Evolutionary conservation across 345 rosid genomes (phyloP).

Genomic region (Pelargonium nanum): DNA sequence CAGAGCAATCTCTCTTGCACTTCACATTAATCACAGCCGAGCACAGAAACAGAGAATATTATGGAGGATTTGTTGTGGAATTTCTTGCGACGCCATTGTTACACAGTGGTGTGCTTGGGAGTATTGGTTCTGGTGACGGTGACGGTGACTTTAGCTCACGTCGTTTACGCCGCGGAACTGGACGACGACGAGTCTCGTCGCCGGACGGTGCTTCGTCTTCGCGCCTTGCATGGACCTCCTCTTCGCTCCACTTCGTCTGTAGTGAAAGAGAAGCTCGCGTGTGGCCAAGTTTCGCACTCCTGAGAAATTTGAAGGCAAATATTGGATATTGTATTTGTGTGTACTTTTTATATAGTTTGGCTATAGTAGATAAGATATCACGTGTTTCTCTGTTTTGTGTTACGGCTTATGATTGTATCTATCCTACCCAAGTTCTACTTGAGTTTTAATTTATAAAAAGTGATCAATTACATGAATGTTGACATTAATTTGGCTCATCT

Average conservation of each 20-base stretch:
- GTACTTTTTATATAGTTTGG: too few species aligned
- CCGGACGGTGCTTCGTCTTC: slow-evolving; percentile 17
- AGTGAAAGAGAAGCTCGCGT: not conserved
- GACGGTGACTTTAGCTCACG: not conserved
- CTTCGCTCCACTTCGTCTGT: not conserved
- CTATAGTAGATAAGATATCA: too few species aligned
- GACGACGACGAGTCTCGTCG: slow-evolving; percentile 3
- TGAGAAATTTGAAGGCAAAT: too few species aligned
- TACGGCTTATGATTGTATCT: too few species aligned
- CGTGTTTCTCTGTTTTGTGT: too few species aligned
- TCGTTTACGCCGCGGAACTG: not conserved
- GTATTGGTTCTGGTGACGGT: not conserved
- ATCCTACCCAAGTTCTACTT: too few species aligned
- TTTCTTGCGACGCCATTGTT: not conserved
- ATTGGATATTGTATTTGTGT: too few species aligned
- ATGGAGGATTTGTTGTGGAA: not conserved
- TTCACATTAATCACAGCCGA: not conserved
- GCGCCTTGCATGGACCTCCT: slow-evolving; percentile 18
- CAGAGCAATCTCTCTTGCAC: too few species aligned
- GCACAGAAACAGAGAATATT: not conserved
- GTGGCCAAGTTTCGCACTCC: not conserved
- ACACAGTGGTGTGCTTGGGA: not conserved
- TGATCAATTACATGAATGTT: too few species aligned
- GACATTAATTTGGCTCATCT: too few species aligned
- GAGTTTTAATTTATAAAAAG: too few species aligned